Conservation (phyloP, 1,284 basidiomycete species). For the Leccinum subrobustum region DNA sequence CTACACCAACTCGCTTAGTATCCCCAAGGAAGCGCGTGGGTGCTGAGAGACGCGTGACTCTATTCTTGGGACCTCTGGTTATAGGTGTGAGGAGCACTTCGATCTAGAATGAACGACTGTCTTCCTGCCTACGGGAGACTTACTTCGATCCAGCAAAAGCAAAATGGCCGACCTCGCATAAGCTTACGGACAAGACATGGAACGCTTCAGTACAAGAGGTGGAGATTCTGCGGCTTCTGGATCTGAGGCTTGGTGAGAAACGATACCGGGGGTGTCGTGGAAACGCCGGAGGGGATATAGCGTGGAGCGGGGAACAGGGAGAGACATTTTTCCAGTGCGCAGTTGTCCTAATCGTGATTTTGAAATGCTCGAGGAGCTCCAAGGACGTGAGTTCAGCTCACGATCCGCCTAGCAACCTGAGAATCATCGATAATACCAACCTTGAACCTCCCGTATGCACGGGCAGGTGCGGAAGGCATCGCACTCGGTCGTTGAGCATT, state of each 20-base stretch:
- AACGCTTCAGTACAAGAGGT: constrained; percentile 13
- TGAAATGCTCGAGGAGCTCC: not conserved
- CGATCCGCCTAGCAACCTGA: not conserved
- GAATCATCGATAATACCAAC: not conserved
- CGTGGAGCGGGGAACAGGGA: not conserved
- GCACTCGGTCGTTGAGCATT: not conserved
- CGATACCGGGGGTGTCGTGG: not conserved
- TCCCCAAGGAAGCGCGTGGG: not conserved
- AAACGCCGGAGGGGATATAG: not conserved
- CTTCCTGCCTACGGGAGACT: too few species aligned
- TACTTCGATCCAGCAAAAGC: not conserved
- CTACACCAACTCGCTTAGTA: not conserved
- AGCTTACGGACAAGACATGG: not conserved
- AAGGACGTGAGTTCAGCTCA: not conserved
- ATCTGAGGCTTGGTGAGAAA: constrained; percentile 13
- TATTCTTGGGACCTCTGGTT: constrained; percentile 16
- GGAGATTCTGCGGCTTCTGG: constrained; percentile 8
- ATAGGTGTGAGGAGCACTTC: not conserved
- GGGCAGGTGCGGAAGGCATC: not conserved
- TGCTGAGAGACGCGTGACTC: constrained; percentile 11
- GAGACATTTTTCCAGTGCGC: not conserved
- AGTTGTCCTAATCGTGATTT: not conserved
- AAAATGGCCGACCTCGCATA: not conserved
- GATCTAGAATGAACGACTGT: not conserved
- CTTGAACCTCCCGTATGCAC: too few species aligned